Evolutionary conservation across 441 rosid species (phyloP).

Genomic region (Kokia cookei): DNA sequence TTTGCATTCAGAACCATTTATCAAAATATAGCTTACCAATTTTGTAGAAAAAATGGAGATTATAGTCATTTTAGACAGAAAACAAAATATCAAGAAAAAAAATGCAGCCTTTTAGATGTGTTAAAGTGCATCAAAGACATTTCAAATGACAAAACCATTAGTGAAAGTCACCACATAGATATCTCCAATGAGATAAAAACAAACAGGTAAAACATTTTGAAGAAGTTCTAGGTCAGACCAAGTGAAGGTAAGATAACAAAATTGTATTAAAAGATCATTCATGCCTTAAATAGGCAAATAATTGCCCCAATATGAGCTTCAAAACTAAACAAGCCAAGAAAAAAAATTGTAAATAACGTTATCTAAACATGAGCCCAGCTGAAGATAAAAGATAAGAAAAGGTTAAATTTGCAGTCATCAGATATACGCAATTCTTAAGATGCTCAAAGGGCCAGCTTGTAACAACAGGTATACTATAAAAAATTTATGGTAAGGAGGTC

Average conservation of each 20-base stretch:
- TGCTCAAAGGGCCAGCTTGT: neutral
- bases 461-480: neutral
- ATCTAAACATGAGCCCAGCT: neutral
- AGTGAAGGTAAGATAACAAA: neutral
- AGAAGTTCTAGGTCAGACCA: neutral
- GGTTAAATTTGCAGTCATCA: neutral
- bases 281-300: neutral
- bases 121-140: no score
- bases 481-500: neutral
- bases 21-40: neutral
- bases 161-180: no score
- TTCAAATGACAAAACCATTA: no score
- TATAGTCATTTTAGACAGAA: neutral
- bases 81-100: no score
- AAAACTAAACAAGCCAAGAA: neutral
- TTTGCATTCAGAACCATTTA: neutral
- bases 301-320: neutral
- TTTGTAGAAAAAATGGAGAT: conserved; percentile 1
- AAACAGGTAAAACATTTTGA: neutral
- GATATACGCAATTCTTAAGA: neutral
- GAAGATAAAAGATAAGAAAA: neutral
- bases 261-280: neutral
- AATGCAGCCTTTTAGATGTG: no score
- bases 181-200: neutral
- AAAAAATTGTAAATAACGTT: neutral